Evolutionary conservation across 192 early-diverging fungal genomes (phyloP).

Genomic region (Gonapodya prolifera): DNA sequence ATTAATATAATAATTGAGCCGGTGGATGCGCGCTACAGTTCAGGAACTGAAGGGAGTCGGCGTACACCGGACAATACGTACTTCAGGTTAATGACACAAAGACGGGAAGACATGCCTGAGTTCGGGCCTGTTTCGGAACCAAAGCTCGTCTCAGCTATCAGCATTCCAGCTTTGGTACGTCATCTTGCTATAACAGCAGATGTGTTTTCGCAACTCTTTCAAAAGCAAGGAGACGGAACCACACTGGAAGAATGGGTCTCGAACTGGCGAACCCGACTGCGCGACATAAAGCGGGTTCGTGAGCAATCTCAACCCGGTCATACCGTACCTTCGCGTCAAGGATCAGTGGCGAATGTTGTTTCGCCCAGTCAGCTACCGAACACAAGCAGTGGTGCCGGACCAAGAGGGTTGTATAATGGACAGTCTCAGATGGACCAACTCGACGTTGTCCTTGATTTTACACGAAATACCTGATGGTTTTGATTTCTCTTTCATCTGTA

Average conservation of each 20-base stretch:
- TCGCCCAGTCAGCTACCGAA: slow-evolving; percentile 3
- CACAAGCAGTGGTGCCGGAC: slow-evolving; percentile 1
- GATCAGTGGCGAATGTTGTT: slow-evolving; percentile 10
- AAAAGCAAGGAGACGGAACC: slow-evolving; percentile 32
- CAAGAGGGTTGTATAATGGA: slow-evolving; percentile 5
- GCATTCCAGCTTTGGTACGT: slow-evolving; percentile 68
- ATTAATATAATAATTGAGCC: slow-evolving; percentile 90
- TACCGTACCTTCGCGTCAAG: not conserved
- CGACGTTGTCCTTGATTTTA: slow-evolving; percentile 39
- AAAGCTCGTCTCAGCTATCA: slow-evolving; percentile 67
- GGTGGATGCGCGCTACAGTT: slow-evolving; percentile 15
- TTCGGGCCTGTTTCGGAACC: slow-evolving; percentile 65
- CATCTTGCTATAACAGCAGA: slow-evolving; percentile 77
- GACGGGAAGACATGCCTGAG: slow-evolving; percentile 66
- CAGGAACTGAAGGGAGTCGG: not conserved
- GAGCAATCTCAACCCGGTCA: slow-evolving; percentile 13
- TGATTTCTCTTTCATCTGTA: too few relatives aligned
- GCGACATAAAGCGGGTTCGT: slow-evolving; percentile 76
- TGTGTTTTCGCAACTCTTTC: slow-evolving; percentile 78
- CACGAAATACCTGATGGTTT: slow-evolving; percentile 31
- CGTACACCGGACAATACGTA: slow-evolving; percentile 13
- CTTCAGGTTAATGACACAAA: slow-evolving; percentile 53
- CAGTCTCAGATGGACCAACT: slow-evolving; percentile 13
- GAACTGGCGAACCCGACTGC: slow-evolving; percentile 78
- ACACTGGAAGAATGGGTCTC: slow-evolving; percentile 59